phyloP scores from a whole-genome alignment of 495 filamentous ascomycete species.

The Apodospora peruviana region DNA sequence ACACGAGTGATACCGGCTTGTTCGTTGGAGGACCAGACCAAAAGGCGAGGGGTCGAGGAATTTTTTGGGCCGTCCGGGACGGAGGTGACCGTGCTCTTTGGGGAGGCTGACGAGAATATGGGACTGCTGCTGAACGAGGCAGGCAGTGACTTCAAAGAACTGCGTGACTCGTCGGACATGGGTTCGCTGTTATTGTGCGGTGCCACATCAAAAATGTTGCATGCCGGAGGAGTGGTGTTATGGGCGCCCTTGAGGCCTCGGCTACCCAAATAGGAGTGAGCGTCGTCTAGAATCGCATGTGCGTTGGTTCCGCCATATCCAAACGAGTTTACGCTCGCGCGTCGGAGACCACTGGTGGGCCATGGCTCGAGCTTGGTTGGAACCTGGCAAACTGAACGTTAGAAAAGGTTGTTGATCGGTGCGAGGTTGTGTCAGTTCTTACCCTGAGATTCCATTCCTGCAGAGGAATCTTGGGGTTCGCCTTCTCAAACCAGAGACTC shows the following conservation, averaged over 20 bases:
- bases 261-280: background rate
- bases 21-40: slow-evolving; percentile 24
- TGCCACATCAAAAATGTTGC: too few relatives aligned
- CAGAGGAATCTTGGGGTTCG: slow-evolving; percentile 36
- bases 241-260: slow-evolving; percentile 2
- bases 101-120: too few relatives aligned
- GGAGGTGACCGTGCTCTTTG: slow-evolving; percentile 18
- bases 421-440: slow-evolving; percentile 4
- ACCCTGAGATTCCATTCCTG: slow-evolving; percentile 3
- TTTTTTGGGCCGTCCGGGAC: background rate
- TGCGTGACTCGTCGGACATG: background rate
- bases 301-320: slow-evolving; percentile 2
- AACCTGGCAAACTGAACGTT: too few relatives aligned
- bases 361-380: background rate
- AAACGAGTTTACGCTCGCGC: slow-evolving; percentile 3
- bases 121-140: background rate
- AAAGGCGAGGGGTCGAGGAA: slow-evolving; percentile 4
- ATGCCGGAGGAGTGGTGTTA: background rate
- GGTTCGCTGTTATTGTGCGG: too few relatives aligned
- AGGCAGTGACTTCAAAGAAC: background rate
- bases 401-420: slow-evolving; percentile 4
- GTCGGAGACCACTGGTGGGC: background rate
- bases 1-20: slow-evolving; percentile 14
- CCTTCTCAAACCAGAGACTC: slow-evolving; percentile 37
- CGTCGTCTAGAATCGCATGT: background rate